Evolutionary conservation across 1,284 basidiomycete genomes (phyloP), one percentile per base, ranked within the genome.

Genomic region (Bjerkandera adusta): DNA sequence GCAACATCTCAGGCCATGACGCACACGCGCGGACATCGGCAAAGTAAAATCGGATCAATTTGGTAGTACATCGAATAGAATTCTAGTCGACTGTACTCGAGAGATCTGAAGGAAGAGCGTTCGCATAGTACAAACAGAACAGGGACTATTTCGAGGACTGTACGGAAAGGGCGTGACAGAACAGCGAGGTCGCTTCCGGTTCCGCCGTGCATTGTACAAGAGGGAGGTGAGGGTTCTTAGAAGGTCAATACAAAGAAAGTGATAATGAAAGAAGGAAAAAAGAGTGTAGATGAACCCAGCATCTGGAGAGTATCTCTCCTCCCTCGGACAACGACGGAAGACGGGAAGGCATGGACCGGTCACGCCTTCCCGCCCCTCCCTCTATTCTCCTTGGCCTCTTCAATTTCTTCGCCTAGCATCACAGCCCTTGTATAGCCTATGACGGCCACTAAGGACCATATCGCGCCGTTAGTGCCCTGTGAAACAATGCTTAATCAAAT

Each of bases 401-500:
- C 73, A 72, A 88, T 83, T 43, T 61, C 68, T 67, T 90, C 88
- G 57, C 83, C 83, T 27, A 77, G 69, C 50, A 73, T 63, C 38
- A 82, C 67, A 22, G 86, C 85, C 43, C 83, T 76, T 26, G 64
- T 64, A 59, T 89, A 91, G 60, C 79, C 79, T 48, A 75, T 57
- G 32, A 75, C 72, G n/a, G 85, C 85, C 57, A 87, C 75, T 41
- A 86, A 58, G 7, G 85, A 85, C 69, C 77, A 91, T 50, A 89
- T 65, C 21, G 81, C 79, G 27, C 77, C 82, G 61, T 90, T 90
- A 32, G 84, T 88, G 44, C 88, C 88, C 88, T 89, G 48, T 29
- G 7, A 42, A 36, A 47, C 3, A 38, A 30, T 2, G 42, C 21
- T 18, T 11, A 42, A 26, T 35, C 37, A 34, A 25, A 43, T 25